These are phyloP conservation scores for Dactylellina leptospora DNA, from an alignment of 2,329 filamentous ascomycete species.

Conservation along the genomic window DNA sequence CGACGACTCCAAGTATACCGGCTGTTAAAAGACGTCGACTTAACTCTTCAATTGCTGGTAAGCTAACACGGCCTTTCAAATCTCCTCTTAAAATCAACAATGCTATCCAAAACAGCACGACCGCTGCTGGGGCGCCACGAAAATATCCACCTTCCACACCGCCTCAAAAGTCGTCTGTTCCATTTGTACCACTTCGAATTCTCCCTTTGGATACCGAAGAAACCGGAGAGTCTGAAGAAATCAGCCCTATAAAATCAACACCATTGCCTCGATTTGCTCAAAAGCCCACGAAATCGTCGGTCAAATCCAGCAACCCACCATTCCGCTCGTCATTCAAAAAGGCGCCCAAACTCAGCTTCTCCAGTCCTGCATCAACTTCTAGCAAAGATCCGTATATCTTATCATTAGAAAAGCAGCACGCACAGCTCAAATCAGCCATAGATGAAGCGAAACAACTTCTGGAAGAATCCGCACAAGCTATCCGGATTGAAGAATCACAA, in stretches of 20 bases:
- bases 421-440: conserved; percentile 24
- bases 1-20: conserved; percentile 31
- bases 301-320: conserved; percentile 42
- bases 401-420: conserved; percentile 34
- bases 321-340: conserved; percentile 40
- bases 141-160: conserved; percentile 46
- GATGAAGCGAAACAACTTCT: conserved; percentile 51
- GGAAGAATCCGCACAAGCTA: conserved; percentile 55
- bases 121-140: conserved; percentile 3
- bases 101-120: conserved; percentile 17
- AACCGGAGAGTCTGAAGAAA: conserved; percentile 7
- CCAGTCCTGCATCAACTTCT: conserved; percentile 15
- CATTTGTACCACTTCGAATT: conserved; percentile 31
- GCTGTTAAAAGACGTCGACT: conserved; percentile 47
- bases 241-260: conserved; percentile 19
- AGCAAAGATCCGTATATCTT: conserved; percentile 46
- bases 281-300: conserved; percentile 14
- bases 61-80: conserved; percentile 45
- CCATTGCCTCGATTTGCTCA: background rate
- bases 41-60: conserved; percentile 29
- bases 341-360: conserved; percentile 20
- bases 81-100: conserved; percentile 44
- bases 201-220: conserved; percentile 14
- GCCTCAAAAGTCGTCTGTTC: conserved; percentile 22
- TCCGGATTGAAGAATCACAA: conserved; percentile 55